Conservation (phyloP, 345 rosid genomes). For the Salix koriyanagi region DNA sequence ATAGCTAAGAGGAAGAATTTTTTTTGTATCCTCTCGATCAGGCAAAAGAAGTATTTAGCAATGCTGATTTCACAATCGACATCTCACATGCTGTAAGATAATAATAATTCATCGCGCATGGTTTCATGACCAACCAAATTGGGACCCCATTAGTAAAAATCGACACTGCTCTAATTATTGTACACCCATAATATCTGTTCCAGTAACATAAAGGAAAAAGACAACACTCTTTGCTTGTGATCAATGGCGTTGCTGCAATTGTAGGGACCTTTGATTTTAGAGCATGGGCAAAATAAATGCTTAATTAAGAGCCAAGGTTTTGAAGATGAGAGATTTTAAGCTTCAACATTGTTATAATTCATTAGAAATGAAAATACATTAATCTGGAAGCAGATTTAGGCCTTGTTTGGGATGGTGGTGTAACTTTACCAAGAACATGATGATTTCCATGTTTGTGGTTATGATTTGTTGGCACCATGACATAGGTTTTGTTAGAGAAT, state of each 20-base stretch:
- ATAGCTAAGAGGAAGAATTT: background rate
- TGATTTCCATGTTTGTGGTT: too few relatives aligned
- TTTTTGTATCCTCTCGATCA: background rate
- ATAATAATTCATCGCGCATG: constrained; percentile 9
- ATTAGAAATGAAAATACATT: background rate
- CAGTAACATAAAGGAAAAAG: background rate
- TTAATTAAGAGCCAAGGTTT: background rate
- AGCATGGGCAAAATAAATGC: background rate
- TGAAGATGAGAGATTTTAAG: background rate
- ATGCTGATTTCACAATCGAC: background rate
- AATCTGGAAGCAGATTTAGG: background rate
- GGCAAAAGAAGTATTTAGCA: background rate
- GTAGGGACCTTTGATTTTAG: background rate
- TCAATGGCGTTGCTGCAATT: background rate
- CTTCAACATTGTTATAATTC: background rate
- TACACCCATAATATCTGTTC: background rate
- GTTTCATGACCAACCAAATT: constrained; percentile 1
- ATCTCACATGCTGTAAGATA: background rate
- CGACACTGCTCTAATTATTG: background rate
- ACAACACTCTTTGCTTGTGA: background rate
- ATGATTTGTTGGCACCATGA: too few relatives aligned
- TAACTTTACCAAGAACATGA: too few relatives aligned
- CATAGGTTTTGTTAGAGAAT: too few relatives aligned
- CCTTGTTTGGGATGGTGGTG: too few relatives aligned
- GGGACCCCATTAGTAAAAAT: background rate